Conservation (phyloP, 495 filamentous ascomycete genomes). For the Neurospora sp. region DNA sequence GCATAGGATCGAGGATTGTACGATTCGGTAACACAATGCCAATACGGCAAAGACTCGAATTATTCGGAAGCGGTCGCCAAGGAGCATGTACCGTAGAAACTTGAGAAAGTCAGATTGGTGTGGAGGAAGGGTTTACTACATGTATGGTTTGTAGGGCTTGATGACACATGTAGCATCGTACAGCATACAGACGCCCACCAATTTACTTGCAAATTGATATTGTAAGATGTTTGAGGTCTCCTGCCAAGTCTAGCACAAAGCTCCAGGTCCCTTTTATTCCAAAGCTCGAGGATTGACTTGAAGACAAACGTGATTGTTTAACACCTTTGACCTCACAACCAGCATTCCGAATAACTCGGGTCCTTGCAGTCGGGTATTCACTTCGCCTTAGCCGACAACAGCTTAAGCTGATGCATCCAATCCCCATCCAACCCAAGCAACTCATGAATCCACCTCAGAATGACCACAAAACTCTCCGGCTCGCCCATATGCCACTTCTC, state of each 20-base stretch:
- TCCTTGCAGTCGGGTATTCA: neutral
- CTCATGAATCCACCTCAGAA: slow-evolving; percentile 15
- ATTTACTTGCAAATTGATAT: neutral
- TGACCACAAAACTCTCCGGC: slow-evolving; percentile 13
- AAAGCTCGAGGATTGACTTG: rapidly evolving
- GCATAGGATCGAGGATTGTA: neutral
- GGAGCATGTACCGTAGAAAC: neutral
- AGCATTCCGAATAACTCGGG: neutral
- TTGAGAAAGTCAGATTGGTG: neutral
- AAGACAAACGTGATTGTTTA: neutral
- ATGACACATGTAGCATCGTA: neutral
- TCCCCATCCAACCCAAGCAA: slow-evolving; percentile 13
- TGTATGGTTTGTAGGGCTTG: neutral
- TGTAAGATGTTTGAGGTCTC: neutral
- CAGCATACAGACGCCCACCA: neutral
- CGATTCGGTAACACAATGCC: neutral
- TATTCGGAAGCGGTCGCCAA: neutral
- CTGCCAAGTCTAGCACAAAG: neutral
- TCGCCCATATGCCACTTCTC: slow-evolving; percentile 18
- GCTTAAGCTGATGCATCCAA: slow-evolving; percentile 1
- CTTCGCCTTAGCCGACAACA: slow-evolving; percentile 11
- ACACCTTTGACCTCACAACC: neutral
- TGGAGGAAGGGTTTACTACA: neutral
- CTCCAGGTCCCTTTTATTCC: neutral
- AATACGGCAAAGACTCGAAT: neutral